Evolutionary conservation across 345 rosid species (phyloP).

Genomic region (Pugionium cornutum): DNA sequence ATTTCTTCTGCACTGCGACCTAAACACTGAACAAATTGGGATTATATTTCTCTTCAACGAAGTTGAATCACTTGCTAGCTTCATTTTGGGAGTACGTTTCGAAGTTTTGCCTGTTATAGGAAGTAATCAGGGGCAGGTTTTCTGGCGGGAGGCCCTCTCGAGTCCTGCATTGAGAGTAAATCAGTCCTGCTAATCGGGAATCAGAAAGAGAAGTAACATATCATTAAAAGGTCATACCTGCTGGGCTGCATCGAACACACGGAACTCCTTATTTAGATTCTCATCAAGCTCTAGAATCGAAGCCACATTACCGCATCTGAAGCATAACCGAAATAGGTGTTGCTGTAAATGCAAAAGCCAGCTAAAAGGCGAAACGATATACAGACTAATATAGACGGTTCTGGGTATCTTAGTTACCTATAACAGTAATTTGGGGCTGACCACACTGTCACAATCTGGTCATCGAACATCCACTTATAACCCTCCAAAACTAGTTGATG

Average conservation of each 20-base stretch:
- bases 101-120: constrained; percentile 46
- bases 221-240: constrained; percentile 50
- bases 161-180: constrained; percentile 58
- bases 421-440: constrained; percentile 99
- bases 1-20: constrained; percentile 25
- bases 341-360: constrained; percentile 8
- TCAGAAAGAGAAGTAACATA: constrained; percentile 1
- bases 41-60: constrained; percentile 15
- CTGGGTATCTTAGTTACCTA: constrained; percentile 52
- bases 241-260: constrained; percentile 95
- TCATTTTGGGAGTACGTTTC: constrained; percentile 6
- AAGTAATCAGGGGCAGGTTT: constrained; percentile 97
- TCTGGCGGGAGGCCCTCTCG: constrained; percentile 84
- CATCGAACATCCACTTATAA: constrained; percentile 93
- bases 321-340: constrained; percentile 23
- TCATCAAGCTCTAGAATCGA: constrained; percentile 89
- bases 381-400: background rate
- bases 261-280: constrained; percentile 74
- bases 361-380: background rate
- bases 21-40: constrained; percentile 17
- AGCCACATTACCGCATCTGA: constrained; percentile 96
- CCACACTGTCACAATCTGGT: constrained; percentile 97
- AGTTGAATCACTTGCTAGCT: background rate
- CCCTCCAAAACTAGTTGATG: constrained; percentile 99
- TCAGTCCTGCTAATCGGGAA: constrained; percentile 4